Evolutionary conservation across 805 yeast genomes (phyloP), one percentile per base, ranked within the genome.

Genomic region (Candida germanica): DNA sequence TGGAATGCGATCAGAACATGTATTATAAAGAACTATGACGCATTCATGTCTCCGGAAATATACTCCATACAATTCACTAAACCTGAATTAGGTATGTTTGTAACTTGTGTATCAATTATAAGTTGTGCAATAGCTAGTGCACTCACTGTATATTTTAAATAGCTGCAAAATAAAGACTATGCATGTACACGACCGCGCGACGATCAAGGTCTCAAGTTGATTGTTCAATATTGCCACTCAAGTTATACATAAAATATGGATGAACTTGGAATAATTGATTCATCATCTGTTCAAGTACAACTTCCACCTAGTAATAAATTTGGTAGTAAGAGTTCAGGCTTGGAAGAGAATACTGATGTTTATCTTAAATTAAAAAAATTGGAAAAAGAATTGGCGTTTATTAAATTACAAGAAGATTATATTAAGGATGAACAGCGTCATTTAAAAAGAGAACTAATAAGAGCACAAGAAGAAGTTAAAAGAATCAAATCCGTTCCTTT

Each of bases 401-500:
- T 93, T 44, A 66, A 75, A 41, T 71, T 93, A 47, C 98, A 93
- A 63, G 99, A 93, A 60, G 97, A 89, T 42, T 94, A 91, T 61
- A 88, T 93, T 58, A 93, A 94, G 56, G 98, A 93, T 60, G 99
- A 93, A 61, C 97, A 89, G 57, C 93, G 96, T 56, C 96, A 91
- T 64, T 73, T 93, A 59, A 89, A 87, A 54, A 77, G 97, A 47
- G 99, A 93, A 68, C 74, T 93, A 38, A 80, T 89, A 31, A 80
- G 97, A 52, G 98, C 98, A 2, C 98, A 94, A 61, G 98, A 93
- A 61, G 99, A 93, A 65, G 98, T 93, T 29, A 91, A 93, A 63
- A 79, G 96, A 53, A 94, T 93, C 59, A 96, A 93, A 56, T 86
- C 96, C 3, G 98, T 93, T 33, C 98, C 98, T 11, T 73, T 94